Evolutionary conservation across 2,329 filamentous ascomycete genomes (phyloP).

Genomic region (Magnaporthiopsis incrustans): DNA sequence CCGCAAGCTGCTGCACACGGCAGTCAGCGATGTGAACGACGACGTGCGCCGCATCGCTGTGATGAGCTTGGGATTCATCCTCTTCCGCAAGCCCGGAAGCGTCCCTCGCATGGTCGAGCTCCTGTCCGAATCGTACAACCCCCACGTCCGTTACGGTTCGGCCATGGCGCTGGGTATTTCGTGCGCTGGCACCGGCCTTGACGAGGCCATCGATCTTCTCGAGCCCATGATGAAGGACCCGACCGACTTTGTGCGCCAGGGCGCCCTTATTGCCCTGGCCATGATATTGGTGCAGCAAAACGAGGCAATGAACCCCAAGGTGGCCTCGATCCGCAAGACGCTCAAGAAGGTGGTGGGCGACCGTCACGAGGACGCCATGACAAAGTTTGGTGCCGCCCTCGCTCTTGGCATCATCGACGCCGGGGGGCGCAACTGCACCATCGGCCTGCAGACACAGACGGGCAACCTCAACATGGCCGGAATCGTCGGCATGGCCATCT

Average conservation of each 20-base stretch:
- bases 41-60: constrained; percentile 94
- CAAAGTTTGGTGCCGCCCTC: constrained; percentile 92
- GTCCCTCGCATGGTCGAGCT: constrained; percentile 98
- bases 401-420: constrained; percentile 97
- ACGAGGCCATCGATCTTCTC: constrained; percentile 91
- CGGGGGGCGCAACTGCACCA: constrained; percentile 95
- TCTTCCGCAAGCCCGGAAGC: constrained; percentile 95
- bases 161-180: constrained; percentile 98
- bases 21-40: constrained; percentile 96
- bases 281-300: constrained; percentile 99
- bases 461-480: constrained; percentile 98
- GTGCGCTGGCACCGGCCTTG: constrained; percentile 89
- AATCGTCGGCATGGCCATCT: constrained; percentile 95
- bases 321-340: constrained; percentile 81
- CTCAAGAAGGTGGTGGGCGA: constrained; percentile 91
- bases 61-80: constrained; percentile 95
- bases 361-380: constrained; percentile 97
- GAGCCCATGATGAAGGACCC: constrained; percentile 99
- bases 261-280: constrained; percentile 83
- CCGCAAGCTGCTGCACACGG: constrained; percentile 86
- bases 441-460: constrained; percentile 93
- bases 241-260: constrained; percentile 95
- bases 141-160: constrained; percentile 93
- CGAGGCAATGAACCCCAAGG: constrained; percentile 97
- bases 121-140: constrained; percentile 96